Evolutionary conservation across 306 rosid species (phyloP).

Genomic region (Malus sieversii): DNA sequence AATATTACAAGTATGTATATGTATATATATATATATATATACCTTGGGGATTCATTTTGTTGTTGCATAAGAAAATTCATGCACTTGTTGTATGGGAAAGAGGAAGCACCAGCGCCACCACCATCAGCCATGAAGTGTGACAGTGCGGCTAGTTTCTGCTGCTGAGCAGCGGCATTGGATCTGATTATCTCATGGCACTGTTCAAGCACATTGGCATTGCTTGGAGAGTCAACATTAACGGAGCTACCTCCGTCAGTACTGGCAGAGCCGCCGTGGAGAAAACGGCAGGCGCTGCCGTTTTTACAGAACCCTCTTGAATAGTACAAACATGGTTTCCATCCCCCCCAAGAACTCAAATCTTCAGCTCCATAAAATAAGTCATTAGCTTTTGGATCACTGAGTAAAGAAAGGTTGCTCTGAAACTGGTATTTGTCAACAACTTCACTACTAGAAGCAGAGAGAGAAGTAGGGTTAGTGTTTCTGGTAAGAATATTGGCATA

Average conservation of each 20-base stretch:
- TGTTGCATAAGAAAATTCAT: conserved; percentile 58
- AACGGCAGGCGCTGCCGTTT: conserved; percentile 70
- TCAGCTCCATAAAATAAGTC: conserved; percentile 33
- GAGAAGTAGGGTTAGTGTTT: conserved; percentile 36
- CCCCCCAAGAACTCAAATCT: conserved; percentile 44
- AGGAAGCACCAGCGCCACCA: conserved; percentile 7
- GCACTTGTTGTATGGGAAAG: conserved; percentile 56
- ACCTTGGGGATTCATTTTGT: conserved; percentile 42
- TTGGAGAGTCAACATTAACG: conserved; percentile 48
- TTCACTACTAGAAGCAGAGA: conserved; percentile 18
- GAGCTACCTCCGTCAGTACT: conserved; percentile 19
- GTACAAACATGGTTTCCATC: conserved; percentile 68
- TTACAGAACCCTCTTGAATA: conserved; percentile 82
- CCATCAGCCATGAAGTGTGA: conserved; percentile 41
- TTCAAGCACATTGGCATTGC: conserved; percentile 42
- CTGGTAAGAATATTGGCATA: conserved; percentile 46
- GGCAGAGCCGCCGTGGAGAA: conserved; percentile 52
- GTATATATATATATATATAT: too few species aligned
- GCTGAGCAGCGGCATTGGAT: conserved; percentile 55
- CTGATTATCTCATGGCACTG: conserved; percentile 72
- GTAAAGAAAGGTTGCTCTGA: conserved; percentile 42
- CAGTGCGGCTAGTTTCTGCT: conserved; percentile 45
- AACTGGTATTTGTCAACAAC: conserved; percentile 48
- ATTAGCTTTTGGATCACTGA: conserved; percentile 42
- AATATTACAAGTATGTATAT: not conserved